A percentile compares a stretch with the other conserved stretches of the same genome.
phyloP scores from a whole-genome alignment of 257 asterid genomes.

The Datura wrightii region DNA sequence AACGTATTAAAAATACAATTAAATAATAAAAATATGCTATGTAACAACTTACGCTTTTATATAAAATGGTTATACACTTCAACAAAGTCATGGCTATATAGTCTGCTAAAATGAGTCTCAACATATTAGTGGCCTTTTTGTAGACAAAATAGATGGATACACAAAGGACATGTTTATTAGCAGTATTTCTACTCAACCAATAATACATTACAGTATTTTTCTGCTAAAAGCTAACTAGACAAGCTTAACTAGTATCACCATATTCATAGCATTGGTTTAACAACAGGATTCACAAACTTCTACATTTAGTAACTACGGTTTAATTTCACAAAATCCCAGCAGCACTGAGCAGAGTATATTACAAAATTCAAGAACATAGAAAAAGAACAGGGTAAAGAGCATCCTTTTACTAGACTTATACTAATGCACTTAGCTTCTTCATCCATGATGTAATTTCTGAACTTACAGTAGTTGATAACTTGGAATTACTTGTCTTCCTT shows the following conservation, averaged over 20 bases:
- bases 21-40: no score
- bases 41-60: no score
- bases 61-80: no score
- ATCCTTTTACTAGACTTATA: not conserved
- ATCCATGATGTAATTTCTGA: constrained; percentile 4
- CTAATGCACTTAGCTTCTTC: not conserved
- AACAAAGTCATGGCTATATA: not conserved
- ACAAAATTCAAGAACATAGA: no score
- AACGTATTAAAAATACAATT: no score
- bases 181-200: not conserved
- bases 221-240: not conserved
- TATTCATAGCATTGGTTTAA: not conserved
- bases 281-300: not conserved
- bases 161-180: not conserved
- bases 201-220: not conserved
- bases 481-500: not conserved
- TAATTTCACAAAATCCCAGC: not conserved
- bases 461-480: not conserved
- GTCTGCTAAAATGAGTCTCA: not conserved
- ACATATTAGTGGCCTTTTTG: no score
- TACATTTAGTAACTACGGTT: no score
- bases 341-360: not conserved
- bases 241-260: not conserved
- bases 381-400: not conserved
- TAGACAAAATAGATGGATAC: not conserved